Conservation (phyloP, 108 stramenopile genomes). For the Nannochloropsis gaditana region DNA sequence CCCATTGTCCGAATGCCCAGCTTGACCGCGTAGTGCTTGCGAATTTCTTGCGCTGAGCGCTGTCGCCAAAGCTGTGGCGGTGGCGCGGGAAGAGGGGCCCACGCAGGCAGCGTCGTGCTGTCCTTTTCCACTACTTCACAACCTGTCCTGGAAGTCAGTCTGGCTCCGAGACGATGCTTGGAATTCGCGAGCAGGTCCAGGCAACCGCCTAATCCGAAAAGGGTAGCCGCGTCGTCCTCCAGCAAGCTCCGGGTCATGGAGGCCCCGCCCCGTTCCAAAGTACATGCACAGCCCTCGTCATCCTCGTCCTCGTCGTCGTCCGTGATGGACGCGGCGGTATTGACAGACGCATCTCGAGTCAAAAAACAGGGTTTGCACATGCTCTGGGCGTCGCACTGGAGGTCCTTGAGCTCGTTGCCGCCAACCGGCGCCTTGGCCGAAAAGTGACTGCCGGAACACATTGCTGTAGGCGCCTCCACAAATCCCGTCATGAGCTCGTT, state of each 20-base stretch:
- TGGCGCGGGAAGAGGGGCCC: too few species aligned
- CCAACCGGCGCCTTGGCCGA: too few species aligned
- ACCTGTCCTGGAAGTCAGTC: too few species aligned
- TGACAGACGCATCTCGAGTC: background rate
- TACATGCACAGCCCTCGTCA: background rate
- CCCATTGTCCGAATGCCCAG: background rate
- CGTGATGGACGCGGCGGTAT: background rate
- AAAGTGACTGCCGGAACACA: too few species aligned
- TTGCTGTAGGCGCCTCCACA: too few species aligned
- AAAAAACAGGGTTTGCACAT: background rate
- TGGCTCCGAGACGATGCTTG: background rate
- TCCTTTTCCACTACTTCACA: too few species aligned
- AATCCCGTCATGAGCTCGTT: too few species aligned
- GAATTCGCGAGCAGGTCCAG: background rate
- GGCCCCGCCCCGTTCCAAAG: background rate
- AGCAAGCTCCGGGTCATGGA: background rate
- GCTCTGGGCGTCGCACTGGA: too few species aligned
- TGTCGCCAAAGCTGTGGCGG: background rate
- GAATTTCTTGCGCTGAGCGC: background rate
- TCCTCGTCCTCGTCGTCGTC: constrained; percentile 7
- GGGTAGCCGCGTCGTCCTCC: background rate
- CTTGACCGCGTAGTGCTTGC: background rate
- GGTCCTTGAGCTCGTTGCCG: too few species aligned
- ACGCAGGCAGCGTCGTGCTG: too few species aligned
- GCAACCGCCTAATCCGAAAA: background rate